Evolutionary conservation across 2,329 filamentous ascomycete genomes (phyloP).

Genomic region (Penicillium sp.): DNA sequence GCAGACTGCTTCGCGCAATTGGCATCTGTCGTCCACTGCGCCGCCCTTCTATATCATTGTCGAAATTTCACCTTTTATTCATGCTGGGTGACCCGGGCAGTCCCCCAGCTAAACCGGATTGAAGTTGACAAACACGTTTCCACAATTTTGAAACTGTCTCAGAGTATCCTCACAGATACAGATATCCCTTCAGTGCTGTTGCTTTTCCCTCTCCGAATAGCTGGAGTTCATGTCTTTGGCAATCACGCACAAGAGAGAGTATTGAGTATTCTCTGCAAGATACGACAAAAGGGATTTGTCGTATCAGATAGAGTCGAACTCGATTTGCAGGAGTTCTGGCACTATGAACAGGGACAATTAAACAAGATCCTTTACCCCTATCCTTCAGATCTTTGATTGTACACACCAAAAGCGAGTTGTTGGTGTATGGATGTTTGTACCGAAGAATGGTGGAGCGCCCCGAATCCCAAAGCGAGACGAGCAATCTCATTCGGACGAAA

Average conservation of each 20-base stretch:
- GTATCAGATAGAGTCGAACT: neutral
- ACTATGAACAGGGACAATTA: neutral
- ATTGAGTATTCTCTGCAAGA: neutral
- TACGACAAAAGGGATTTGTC: neutral
- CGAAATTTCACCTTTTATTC: slow-evolving; percentile 1
- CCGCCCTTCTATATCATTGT: slow-evolving; percentile 3
- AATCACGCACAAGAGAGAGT: neutral
- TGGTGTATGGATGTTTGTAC: no score
- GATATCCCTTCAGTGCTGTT: neutral
- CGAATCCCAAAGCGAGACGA: no score
- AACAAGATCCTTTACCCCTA: neutral
- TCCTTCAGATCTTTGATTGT: no score
- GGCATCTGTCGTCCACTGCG: neutral
- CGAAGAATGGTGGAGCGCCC: no score
- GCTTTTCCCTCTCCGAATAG: neutral
- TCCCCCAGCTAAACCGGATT: neutral
- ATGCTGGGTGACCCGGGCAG: neutral
- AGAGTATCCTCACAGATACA: neutral
- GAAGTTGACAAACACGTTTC: neutral
- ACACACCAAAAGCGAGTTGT: no score
- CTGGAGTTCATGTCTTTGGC: neutral
- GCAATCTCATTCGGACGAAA: no score
- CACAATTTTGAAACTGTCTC: neutral
- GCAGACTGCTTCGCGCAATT: neutral
- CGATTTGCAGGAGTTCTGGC: neutral